Base-by-base conservation (phyloP, 1,284 basidiomycete genomes). In the Pisolithus thermaeus region DNA sequence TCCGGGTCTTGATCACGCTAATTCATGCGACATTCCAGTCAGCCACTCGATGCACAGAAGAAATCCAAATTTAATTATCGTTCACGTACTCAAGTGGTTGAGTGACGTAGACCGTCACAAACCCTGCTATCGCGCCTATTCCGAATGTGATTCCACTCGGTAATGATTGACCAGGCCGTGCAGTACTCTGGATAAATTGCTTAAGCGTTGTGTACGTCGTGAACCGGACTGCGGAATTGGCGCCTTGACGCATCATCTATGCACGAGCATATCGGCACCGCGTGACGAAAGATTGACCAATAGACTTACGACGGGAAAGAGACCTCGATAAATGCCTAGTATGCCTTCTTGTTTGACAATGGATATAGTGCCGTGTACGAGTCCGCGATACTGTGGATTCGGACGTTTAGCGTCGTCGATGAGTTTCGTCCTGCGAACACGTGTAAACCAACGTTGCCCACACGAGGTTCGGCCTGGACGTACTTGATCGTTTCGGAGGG, bases 401-500 rank as follows among this genome's bases (percentile, higher is more conserved):
- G 87, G 79, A 20, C 85, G 81, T 67, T 94, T 92, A 4, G 92
- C 84, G 61, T 98, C 96, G 65, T 96, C 94, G 57, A 99, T 96
- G 56, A 98, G 82, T 67, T 98, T 98, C n/a, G 96, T 99, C 67
- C 93, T 97, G 11, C 7, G 43, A 27, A 16, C 39, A 8, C 14
- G 22, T 11, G 25, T 5, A 32, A 14, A 2, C 25, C 51, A 7
- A 37, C 1, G 8, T 4, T 4, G 11, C 4, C 28, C 18, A 9
- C n/a, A 14, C 35, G 20, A 41, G 35, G 22, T n/a, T 23, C 35
- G 5, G 28, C 7, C 37, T 25, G 43, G 4, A 69, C 87, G 41
- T 51, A 94, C 93, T 99, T 99, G 76, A 99, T 97, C 0, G 96
- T 98, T 70, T 99, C 96, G 7, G 91, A 94, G 1, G 96, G 97